Evolutionary conservation across 2,329 filamentous ascomycete species (phyloP), one percentile per base, ranked within the genome.

Genomic region (Aureobasidium sp.): DNA sequence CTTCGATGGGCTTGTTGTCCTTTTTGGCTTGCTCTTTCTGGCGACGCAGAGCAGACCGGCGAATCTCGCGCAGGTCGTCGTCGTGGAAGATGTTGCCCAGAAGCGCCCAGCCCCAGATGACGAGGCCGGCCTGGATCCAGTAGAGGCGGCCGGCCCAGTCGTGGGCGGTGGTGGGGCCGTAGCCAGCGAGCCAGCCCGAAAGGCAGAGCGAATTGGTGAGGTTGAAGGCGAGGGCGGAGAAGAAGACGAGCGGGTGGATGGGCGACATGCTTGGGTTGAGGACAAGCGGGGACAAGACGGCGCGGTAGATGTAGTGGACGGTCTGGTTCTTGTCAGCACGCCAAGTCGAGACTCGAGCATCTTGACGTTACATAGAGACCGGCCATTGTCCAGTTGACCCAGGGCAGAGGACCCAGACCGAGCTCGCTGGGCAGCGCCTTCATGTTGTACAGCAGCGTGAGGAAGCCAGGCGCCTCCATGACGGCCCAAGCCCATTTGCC

Each of bases 231-330:
- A 85, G 58, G 4, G 84, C 93, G 19, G 74, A 69, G 44, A 73
- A 6, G 74, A 84, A 85, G 59, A 96, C 78, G 24, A 81, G 52
- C 2, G 79, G 65, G 68, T 95, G 87, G 60, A 95, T 87, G 7
- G 91, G 91, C 4, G 90, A 89, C 86, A 98, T 96, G 74, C 84
- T 90, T 0, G 91, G 91, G 58, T 91, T 88, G 34, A 81, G 72
- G 59, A 91, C 76, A 55, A 94, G 73, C 2, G 93, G 91, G 53
- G 83, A 86, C 57, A 95, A 71, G 54, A 97, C 69, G 8, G 93
- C 90, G 58, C 93, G 88, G 76, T 98, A 94, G 65, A 82, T 60
- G 75, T 98, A 98, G 73, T 98, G 93, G 53, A 91, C 80, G 29
- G 86, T 76, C 75, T 87, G 55, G n/a, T n/a, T n/a, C n/a, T n/a